These are phyloP conservation scores for Apiospora sp. DNA, from an alignment of 2,329 filamentous ascomycete species.

Conservation along the genomic window DNA sequence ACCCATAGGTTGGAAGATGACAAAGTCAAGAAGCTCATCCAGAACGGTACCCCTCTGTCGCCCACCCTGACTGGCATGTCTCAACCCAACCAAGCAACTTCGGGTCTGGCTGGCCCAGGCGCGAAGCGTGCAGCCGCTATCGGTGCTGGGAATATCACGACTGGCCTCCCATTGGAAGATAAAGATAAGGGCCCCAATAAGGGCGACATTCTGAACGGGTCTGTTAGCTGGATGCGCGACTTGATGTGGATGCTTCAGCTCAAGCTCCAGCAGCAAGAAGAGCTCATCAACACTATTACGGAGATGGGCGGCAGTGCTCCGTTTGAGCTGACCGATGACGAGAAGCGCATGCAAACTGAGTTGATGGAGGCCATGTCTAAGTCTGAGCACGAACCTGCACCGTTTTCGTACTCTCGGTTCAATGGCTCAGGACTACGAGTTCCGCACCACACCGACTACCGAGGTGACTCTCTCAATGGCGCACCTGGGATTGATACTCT, in stretches of 20 bases:
- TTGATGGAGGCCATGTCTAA: slow-evolving; percentile 85
- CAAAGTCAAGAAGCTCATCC: slow-evolving; percentile 92
- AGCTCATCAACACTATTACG: slow-evolving; percentile 78
- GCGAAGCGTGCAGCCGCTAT: slow-evolving; percentile 80
- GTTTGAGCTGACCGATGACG: slow-evolving; percentile 87
- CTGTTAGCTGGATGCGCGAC: slow-evolving; percentile 96
- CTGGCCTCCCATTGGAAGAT: slow-evolving; percentile 90
- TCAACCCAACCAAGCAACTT: slow-evolving; percentile 80
- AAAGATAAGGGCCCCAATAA: slow-evolving; percentile 99
- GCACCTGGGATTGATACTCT: slow-evolving; percentile 48
- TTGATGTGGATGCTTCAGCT: slow-evolving; percentile 96
- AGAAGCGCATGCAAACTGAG: slow-evolving; percentile 94
- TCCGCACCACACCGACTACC: slow-evolving; percentile 90
- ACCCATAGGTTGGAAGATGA: slow-evolving; percentile 94
- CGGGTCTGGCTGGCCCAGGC: slow-evolving; percentile 83
- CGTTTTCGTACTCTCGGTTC: slow-evolving; percentile 85
- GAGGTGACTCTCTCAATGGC: slow-evolving; percentile 76
- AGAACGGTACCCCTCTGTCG: slow-evolving; percentile 89
- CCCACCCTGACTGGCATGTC: slow-evolving; percentile 78
- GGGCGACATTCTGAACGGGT: slow-evolving; percentile 96
- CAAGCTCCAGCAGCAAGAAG: slow-evolving; percentile 88
- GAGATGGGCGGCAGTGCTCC: slow-evolving; percentile 79
- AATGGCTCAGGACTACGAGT: slow-evolving; percentile 88
- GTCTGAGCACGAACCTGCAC: slow-evolving; percentile 69
- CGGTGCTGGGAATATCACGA: slow-evolving; percentile 84